Evolutionary conservation across 805 yeast species (phyloP).

Genomic region (Yarrowia sp.): DNA sequence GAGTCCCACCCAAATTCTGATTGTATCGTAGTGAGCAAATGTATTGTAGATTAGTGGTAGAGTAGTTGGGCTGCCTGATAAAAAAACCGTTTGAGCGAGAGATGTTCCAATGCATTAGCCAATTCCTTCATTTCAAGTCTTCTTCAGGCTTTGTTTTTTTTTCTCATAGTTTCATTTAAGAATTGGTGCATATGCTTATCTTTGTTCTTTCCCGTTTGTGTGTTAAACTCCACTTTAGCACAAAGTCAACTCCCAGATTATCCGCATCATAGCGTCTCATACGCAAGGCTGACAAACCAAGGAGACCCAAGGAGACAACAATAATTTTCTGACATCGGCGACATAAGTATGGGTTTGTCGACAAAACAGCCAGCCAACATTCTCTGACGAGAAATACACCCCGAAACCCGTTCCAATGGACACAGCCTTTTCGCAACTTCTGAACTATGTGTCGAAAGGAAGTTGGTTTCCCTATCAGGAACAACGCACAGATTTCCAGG

Average conservation of each 20-base stretch:
- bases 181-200: neutral
- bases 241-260: neutral
- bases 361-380: too few relatives aligned
- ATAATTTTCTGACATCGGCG: neutral
- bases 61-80: neutral
- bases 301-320: neutral
- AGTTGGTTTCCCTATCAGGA: too few relatives aligned
- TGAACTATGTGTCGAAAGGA: too few relatives aligned
- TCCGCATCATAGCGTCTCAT: conserved; percentile 1
- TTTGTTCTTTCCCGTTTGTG: neutral
- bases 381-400: too few relatives aligned
- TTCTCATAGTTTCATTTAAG: neutral
- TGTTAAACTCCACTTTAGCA: neutral
- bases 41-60: neutral
- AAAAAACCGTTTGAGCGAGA: too few relatives aligned
- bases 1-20: neutral
- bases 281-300: neutral
- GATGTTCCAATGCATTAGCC: too few relatives aligned
- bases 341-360: neutral
- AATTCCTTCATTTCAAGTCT: too few relatives aligned
- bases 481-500: too few relatives aligned
- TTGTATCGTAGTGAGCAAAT: neutral
- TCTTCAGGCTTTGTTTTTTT: too few relatives aligned
- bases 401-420: too few relatives aligned
- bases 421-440: too few relatives aligned